Evolutionary conservation across 768 basidiomycete genomes (phyloP).

Genomic region (Boletus reticulatus): DNA sequence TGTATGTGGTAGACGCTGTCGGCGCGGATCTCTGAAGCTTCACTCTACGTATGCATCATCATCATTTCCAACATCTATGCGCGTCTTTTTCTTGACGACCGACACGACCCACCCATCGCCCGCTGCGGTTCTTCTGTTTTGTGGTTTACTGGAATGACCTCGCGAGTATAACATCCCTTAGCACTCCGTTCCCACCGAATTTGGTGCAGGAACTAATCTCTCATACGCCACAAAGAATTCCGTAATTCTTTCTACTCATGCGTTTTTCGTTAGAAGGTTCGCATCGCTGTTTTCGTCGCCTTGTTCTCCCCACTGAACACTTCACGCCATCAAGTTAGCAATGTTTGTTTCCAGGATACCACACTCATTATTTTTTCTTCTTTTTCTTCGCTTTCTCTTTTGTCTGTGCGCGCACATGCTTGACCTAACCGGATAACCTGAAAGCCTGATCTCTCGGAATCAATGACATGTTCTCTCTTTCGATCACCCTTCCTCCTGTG

Average conservation of each 20-base stretch:
- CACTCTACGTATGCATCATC: not conserved
- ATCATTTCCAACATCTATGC: not conserved
- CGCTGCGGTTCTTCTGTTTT: constrained; percentile 4
- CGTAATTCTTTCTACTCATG: constrained; percentile 15
- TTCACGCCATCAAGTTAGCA: not conserved
- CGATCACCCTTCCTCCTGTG: not conserved
- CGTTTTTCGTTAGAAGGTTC: constrained; percentile 1
- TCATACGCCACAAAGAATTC: constrained; percentile 16
- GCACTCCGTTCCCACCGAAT: constrained; percentile 8
- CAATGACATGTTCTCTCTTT: not conserved
- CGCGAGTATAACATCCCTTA: constrained; percentile 11
- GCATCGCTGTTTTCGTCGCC: not conserved
- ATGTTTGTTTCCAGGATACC: constrained; percentile 13
- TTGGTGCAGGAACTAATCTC: constrained; percentile 23
- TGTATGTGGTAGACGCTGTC: constrained; percentile 85
- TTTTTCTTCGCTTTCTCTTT: too few species aligned
- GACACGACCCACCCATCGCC: not conserved
- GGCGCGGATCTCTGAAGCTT: constrained; percentile 54
- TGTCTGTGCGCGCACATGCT: not conserved
- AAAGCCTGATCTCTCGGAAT: not conserved
- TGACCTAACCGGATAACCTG: not conserved
- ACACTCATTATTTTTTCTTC: constrained; percentile 12
- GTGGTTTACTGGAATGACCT: constrained; percentile 8
- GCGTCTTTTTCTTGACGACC: constrained; percentile 6
- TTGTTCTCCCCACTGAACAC: not conserved